A percentile compares a stretch with the other conserved stretches of the same genome.
Evolutionary conservation across 768 basidiomycete genomes (phyloP).

Genomic region (Lactarius akahatsu): DNA sequence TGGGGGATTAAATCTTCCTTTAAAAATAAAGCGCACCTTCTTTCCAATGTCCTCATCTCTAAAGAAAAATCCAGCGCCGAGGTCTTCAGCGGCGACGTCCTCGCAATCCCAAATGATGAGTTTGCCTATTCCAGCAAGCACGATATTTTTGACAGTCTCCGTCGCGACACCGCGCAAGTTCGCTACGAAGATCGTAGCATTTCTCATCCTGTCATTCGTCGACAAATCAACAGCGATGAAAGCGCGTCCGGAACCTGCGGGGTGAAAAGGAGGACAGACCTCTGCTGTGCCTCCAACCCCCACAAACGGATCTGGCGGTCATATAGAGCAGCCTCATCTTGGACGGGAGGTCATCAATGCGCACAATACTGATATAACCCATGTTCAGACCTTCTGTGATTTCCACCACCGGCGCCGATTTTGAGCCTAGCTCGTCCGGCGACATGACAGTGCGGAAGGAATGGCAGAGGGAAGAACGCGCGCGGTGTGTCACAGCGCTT

Average conservation of each 20-base stretch:
- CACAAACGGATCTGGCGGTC: constrained; percentile 97
- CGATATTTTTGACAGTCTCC: constrained; percentile 96
- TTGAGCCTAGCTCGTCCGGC: constrained; percentile 23
- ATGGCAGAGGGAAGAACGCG: not conserved
- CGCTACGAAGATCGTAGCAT: constrained; percentile 84
- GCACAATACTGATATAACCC: not conserved
- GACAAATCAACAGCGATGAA: not conserved
- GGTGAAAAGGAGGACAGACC: constrained; percentile 45
- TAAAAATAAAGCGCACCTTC: constrained; percentile 53
- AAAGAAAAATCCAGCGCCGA: constrained; percentile 92
- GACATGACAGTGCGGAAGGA: constrained; percentile 15
- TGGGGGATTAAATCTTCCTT: not conserved
- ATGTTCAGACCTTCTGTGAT: constrained; percentile 34
- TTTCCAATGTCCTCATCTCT: constrained; percentile 89
- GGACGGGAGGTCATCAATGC: constrained; percentile 6
- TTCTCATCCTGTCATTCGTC: constrained; percentile 71
- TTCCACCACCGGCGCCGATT: constrained; percentile 30
- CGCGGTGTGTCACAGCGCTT: not conserved
- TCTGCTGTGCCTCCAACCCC: constrained; percentile 97
- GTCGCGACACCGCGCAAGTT: constrained; percentile 82
- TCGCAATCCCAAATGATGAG: constrained; percentile 81
- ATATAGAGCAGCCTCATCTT: constrained; percentile 80
- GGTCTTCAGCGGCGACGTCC: constrained; percentile 76
- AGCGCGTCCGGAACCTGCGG: not conserved
- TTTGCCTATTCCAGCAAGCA: constrained; percentile 92